Conservation (phyloP, 23 red algal species). For the Gracilaria domingensis region DNA sequence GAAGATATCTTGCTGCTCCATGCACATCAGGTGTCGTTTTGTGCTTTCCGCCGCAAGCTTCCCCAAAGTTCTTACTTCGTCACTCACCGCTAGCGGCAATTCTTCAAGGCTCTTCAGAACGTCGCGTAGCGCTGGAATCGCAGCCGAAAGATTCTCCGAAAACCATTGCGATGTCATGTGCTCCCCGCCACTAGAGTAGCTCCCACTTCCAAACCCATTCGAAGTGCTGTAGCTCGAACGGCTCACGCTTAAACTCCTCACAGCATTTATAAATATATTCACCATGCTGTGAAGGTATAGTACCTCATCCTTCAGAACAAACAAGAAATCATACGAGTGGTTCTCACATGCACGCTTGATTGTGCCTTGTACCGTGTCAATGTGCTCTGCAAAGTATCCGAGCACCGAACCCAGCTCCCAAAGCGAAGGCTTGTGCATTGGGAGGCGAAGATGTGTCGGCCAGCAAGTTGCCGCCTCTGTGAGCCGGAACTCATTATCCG, state of each 20-base stretch:
- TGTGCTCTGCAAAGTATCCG: conserved; percentile 31
- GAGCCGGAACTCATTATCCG: conserved; percentile 10
- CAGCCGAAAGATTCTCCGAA: neutral
- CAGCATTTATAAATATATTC: neutral
- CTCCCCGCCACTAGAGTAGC: neutral
- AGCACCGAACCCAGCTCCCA: conserved; percentile 10
- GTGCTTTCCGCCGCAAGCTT: neutral
- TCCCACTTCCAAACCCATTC: neutral
- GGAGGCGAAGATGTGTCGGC: conserved; percentile 15
- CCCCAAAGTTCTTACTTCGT: neutral
- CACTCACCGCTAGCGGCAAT: neutral
- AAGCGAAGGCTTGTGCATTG: conserved; percentile 19
- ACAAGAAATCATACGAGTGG: neutral
- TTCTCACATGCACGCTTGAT: neutral
- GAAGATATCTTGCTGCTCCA: conserved; percentile 29
- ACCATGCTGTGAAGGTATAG: conserved; percentile 13
- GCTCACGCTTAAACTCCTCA: neutral
- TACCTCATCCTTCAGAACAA: neutral
- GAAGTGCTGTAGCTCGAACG: neutral
- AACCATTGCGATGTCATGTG: neutral
- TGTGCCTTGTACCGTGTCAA: conserved; percentile 13
- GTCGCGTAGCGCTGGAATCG: neutral
- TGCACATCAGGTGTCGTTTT: neutral
- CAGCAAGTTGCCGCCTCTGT: neutral
- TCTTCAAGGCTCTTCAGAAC: neutral